phyloP scores from a whole-genome alignment of 1,284 basidiomycete species.

The Schizophyllum commune region DNA sequence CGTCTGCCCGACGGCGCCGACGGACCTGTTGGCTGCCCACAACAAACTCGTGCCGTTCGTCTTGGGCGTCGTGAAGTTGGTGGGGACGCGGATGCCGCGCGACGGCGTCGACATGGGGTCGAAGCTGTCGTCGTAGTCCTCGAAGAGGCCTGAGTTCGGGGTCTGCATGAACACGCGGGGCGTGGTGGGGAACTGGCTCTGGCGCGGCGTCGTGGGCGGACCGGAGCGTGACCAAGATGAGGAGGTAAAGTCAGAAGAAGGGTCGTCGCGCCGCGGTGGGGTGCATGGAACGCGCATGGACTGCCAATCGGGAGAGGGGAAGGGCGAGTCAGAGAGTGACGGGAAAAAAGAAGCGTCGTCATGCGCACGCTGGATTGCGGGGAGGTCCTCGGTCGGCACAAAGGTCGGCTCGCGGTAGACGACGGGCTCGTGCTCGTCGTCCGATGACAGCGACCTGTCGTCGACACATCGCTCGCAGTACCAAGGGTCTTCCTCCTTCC shows the following conservation, averaged over 20 bases:
- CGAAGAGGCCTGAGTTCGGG: constrained; percentile 25
- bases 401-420: constrained; percentile 49
- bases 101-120: constrained; percentile 72
- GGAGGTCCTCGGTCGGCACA: constrained; percentile 49
- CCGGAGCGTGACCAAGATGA: constrained; percentile 33
- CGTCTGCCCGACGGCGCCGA: background rate
- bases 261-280: constrained; percentile 12
- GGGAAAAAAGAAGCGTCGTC: constrained; percentile 51
- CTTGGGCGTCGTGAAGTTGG: constrained; percentile 53
- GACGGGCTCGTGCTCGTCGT: constrained; percentile 21
- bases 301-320: constrained; percentile 28
- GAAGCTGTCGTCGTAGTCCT: constrained; percentile 44
- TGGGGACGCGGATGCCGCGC: constrained; percentile 52
- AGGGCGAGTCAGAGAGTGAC: constrained; percentile 9
- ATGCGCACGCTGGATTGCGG: constrained; percentile 25
- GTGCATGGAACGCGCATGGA: constrained; percentile 40
- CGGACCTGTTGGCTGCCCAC: background rate
- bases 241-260: constrained; percentile 23
- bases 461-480: constrained; percentile 49
- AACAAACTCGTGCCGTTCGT: constrained; percentile 14
- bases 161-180: constrained; percentile 5
- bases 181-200: constrained; percentile 5
- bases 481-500: constrained; percentile 68
- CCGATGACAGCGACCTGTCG: constrained; percentile 30
- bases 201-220: constrained; percentile 1